phyloP scores from a whole-genome alignment of 306 rosid genomes.

The Psophocarpus tetragonolobus region DNA sequence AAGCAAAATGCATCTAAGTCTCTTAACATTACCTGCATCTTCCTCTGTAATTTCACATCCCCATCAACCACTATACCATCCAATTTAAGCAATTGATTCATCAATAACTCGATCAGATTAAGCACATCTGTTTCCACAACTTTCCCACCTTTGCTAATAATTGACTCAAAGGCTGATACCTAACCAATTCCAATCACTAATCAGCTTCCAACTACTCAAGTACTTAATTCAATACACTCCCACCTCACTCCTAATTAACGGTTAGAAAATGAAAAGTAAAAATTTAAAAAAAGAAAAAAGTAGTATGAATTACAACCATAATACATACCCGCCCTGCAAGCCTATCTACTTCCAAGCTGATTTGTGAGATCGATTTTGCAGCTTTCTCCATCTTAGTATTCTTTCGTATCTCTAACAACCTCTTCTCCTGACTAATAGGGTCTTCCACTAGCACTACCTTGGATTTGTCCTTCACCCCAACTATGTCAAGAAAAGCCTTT shows the following conservation, averaged over 20 bases:
- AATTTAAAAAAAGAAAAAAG: neutral
- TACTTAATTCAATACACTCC: slow-evolving; percentile 24
- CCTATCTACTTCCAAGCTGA: slow-evolving; percentile 88
- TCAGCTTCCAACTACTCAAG: slow-evolving; percentile 30
- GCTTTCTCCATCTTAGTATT: slow-evolving; percentile 91
- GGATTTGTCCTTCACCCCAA: slow-evolving; percentile 84
- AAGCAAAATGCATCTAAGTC: neutral
- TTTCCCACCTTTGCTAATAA: slow-evolving; percentile 74
- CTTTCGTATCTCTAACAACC: slow-evolving; percentile 74
- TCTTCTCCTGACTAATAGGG: slow-evolving; percentile 86
- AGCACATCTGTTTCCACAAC: slow-evolving; percentile 77
- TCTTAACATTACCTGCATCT: slow-evolving; percentile 75
- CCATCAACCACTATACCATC: slow-evolving; percentile 63
- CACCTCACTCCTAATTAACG: neutral
- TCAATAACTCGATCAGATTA: slow-evolving; percentile 73
- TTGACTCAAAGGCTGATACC: slow-evolving; percentile 88
- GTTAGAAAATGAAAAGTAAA: neutral
- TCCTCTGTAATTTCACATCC: slow-evolving; percentile 87
- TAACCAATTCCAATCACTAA: slow-evolving; percentile 39
- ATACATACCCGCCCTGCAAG: slow-evolving; percentile 75
- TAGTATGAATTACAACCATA: neutral
- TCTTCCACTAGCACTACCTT: slow-evolving; percentile 79
- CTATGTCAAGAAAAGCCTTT: slow-evolving; percentile 73
- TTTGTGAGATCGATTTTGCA: slow-evolving; percentile 74
- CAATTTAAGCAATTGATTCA: slow-evolving; percentile 87